Evolutionary conservation across 306 rosid species (phyloP).

Genomic region (Mimosa bimucronata): DNA sequence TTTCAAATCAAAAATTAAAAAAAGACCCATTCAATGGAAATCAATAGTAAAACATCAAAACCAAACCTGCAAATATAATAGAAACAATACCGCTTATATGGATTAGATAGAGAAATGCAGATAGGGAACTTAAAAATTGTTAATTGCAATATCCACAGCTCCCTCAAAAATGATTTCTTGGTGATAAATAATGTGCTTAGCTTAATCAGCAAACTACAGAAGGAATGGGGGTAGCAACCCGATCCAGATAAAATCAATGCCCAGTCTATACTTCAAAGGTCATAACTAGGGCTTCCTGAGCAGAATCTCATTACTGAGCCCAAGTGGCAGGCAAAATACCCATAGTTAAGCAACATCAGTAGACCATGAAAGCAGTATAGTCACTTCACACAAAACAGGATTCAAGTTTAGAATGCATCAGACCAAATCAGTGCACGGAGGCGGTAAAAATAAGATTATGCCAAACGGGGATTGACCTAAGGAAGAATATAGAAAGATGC

Average conservation of each 20-base stretch:
- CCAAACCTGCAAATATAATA: neutral
- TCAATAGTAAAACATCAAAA: neutral
- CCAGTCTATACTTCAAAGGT: constrained; percentile 6
- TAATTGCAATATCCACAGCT: neutral
- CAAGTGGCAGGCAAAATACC: constrained; percentile 24
- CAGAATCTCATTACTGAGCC: constrained; percentile 9
- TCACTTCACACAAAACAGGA: constrained; percentile 25
- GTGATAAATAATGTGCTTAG: neutral
- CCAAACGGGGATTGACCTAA: constrained; percentile 30
- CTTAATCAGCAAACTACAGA: neutral
- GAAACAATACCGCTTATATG: neutral
- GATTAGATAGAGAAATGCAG: constrained; percentile 1
- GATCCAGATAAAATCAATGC: constrained; percentile 4
- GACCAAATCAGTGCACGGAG: neutral
- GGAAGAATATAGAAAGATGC: constrained; percentile 8
- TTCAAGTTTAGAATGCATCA: constrained; percentile 20
- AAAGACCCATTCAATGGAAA: neutral
- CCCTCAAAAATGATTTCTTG: constrained; percentile 23
- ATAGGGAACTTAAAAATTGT: constrained; percentile 8
- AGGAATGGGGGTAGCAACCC: no score
- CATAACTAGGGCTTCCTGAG: neutral
- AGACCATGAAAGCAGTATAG: neutral
- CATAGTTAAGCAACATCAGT: constrained; percentile 21
- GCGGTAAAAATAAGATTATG: neutral
- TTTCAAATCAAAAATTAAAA: neutral